A percentile compares a stretch with the other conserved stretches of the same genome.
phyloP scores from a whole-genome alignment of 2,329 filamentous ascomycete genomes.

The Rasamsonia emersonii region DNA sequence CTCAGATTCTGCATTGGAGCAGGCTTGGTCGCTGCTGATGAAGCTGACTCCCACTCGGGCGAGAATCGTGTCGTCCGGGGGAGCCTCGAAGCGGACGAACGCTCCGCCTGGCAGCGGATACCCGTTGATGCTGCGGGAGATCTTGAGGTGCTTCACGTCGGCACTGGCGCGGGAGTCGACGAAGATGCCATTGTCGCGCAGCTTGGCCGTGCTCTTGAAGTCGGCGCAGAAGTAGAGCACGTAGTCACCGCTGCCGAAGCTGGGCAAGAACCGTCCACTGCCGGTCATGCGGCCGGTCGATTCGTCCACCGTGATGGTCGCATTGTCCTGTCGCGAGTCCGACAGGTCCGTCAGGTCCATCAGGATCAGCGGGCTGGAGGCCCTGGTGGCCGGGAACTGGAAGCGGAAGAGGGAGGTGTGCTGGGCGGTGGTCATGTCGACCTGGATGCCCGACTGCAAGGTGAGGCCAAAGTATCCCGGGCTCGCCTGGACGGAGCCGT shows the following conservation, averaged over 20 bases:
- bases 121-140: slow-evolving; percentile 49
- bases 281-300: slow-evolving; percentile 55
- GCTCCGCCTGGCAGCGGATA: slow-evolving; percentile 52
- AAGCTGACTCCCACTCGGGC: slow-evolving; percentile 63
- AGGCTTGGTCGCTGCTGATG: slow-evolving; percentile 58
- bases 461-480: slow-evolving; percentile 60
- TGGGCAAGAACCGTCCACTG: slow-evolving; percentile 52
- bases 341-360: slow-evolving; percentile 58
- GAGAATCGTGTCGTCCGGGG: slow-evolving; percentile 42
- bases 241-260: slow-evolving; percentile 56
- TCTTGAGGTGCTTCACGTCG: slow-evolving; percentile 45
- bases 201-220: slow-evolving; percentile 45
- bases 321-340: slow-evolving; percentile 52
- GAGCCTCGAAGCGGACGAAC: slow-evolving; percentile 54
- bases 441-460: slow-evolving; percentile 48
- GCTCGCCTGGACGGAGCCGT: slow-evolving; percentile 47
- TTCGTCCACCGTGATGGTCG: slow-evolving; percentile 47
- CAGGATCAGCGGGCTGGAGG: slow-evolving; percentile 49
- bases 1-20: slow-evolving; percentile 57
- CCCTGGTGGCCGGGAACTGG: slow-evolving; percentile 42
- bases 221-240: slow-evolving; percentile 58
- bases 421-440: slow-evolving; percentile 59
- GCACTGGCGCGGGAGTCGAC: slow-evolving; percentile 52
- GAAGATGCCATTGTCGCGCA: slow-evolving; percentile 56
- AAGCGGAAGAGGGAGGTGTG: slow-evolving; percentile 59